phyloP scores from a whole-genome alignment of 345 rosid genomes.

The Bruguiera parviflora region DNA sequence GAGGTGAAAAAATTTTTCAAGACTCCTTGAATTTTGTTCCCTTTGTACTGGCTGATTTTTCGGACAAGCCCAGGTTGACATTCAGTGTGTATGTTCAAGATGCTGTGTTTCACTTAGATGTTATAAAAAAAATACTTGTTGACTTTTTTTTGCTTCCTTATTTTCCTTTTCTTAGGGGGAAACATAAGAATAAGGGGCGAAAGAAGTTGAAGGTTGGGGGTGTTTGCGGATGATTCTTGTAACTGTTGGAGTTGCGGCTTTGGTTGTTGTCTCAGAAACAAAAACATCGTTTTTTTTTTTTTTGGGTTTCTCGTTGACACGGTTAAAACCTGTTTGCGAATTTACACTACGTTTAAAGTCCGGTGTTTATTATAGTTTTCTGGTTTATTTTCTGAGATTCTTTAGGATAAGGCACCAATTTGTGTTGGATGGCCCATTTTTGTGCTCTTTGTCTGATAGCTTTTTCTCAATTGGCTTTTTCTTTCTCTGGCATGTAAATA shows the following conservation, averaged over 20 bases:
- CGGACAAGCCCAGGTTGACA: no score
- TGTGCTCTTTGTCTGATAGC: neutral
- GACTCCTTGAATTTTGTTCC: neutral
- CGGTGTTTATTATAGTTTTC: neutral
- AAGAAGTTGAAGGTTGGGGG: neutral
- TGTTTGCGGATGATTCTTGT: neutral
- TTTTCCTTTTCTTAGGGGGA: neutral
- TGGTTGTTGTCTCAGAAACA: neutral
- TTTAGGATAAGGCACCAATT: neutral
- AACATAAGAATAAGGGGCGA: neutral
- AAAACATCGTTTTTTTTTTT: neutral
- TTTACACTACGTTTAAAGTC: neutral
- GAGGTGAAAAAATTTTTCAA: no score
- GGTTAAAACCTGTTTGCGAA: neutral
- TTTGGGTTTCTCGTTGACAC: neutral
- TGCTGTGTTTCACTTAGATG: neutral
- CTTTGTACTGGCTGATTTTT: no score
- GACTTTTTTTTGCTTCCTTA: conserved; percentile 8
- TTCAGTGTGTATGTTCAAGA: neutral
- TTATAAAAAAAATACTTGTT: neutral
- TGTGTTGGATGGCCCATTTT: neutral
- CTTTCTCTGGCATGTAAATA: conserved; percentile 15
- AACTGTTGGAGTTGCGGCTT: neutral
- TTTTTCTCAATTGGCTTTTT: neutral
- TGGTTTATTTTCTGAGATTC: neutral